A percentile compares a stretch with the other conserved stretches of the same genome.
Evolutionary conservation across 1,139 yeast genomes (phyloP).

Genomic region (Zygosaccharomyces sapae): DNA sequence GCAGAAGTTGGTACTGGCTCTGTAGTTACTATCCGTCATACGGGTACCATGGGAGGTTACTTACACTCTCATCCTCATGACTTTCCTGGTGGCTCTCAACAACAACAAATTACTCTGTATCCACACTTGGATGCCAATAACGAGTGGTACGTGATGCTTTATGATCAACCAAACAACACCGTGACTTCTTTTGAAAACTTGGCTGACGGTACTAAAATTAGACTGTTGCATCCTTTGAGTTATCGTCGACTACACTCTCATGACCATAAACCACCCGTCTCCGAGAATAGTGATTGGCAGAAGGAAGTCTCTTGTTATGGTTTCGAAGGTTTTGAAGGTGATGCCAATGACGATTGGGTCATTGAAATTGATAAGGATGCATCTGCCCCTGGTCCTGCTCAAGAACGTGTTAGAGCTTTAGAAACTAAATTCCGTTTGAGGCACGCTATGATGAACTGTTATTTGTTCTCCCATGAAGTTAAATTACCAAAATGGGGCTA

Average conservation of each 20-base stretch:
- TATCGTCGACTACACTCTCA: conserved; percentile 90
- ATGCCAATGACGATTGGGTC: conserved; percentile 90
- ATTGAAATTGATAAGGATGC: conserved; percentile 72
- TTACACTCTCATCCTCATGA: conserved; percentile 84
- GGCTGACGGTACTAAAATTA: conserved; percentile 71
- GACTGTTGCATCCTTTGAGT: conserved; percentile 67
- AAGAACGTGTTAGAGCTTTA: conserved; percentile 64
- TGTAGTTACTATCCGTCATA: conserved; percentile 71
- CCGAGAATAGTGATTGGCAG: conserved; percentile 86
- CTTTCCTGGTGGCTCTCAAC: conserved; percentile 90
- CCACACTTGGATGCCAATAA: conserved; percentile 91
- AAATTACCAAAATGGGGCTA: conserved; percentile 95
- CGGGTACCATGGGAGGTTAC: conserved; percentile 88
- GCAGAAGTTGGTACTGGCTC: conserved; percentile 91
- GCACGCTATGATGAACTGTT: conserved; percentile 88
- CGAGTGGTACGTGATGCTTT: conserved; percentile 75
- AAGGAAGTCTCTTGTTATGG: conserved; percentile 94
- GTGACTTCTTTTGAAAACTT: conserved; percentile 56
- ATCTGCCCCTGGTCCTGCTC: conserved; percentile 57
- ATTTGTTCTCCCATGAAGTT: conserved; percentile 78
- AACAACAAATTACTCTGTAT: conserved; percentile 89
- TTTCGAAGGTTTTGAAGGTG: conserved; percentile 84
- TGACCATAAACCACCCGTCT: conserved; percentile 89
- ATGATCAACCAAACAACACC: conserved; percentile 45
- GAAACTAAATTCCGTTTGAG: conserved; percentile 80